A percentile compares a stretch with the other conserved stretches of the same genome.
Evolutionary conservation across 805 yeast species (phyloP).

Genomic region (Metschnikowia vanudenii): DNA sequence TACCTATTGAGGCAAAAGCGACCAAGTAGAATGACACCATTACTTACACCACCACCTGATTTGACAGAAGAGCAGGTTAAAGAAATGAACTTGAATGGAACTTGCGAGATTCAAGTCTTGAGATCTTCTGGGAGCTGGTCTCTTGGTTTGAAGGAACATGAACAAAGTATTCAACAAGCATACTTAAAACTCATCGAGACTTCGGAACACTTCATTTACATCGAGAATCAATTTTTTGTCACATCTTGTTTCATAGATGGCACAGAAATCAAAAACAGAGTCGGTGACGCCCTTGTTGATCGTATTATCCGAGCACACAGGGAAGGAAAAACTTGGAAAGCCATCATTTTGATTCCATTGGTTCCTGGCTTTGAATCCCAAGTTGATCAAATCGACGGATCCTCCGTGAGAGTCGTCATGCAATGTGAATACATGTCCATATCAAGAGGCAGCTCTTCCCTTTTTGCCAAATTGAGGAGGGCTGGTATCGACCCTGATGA

Average conservation of each 20-base stretch:
- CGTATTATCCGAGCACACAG: conserved; percentile 86
- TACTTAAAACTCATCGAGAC: conserved; percentile 87
- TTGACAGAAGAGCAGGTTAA: conserved; percentile 69
- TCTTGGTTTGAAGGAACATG: conserved; percentile 78
- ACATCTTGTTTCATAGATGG: conserved; percentile 89
- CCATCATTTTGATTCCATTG: conserved; percentile 85
- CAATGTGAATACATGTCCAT: conserved; percentile 94
- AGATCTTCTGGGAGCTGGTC: conserved; percentile 95
- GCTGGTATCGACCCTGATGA: conserved; percentile 86
- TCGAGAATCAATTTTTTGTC: conserved; percentile 93
- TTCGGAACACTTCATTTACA: conserved; percentile 88
- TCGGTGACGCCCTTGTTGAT: conserved; percentile 97
- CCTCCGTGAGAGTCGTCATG: conserved; percentile 93
- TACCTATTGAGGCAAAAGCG: conserved; percentile 87
- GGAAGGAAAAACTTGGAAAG: conserved; percentile 79
- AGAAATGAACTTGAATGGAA: conserved; percentile 63
- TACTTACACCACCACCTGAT: conserved; percentile 90
- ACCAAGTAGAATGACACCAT: conserved; percentile 91
- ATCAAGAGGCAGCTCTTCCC: conserved; percentile 83
- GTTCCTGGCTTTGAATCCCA: conserved; percentile 97
- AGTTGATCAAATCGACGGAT: conserved; percentile 90
- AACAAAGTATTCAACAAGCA: conserved; percentile 89
- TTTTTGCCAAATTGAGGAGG: conserved; percentile 75
- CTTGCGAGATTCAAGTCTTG: conserved; percentile 87
- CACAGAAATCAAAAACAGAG: conserved; percentile 76